Percentiles rank a stretch among this genome's conserved stretches.
Evolutionary conservation across 768 basidiomycete species (phyloP).

Genomic region (Russula abietina): DNA sequence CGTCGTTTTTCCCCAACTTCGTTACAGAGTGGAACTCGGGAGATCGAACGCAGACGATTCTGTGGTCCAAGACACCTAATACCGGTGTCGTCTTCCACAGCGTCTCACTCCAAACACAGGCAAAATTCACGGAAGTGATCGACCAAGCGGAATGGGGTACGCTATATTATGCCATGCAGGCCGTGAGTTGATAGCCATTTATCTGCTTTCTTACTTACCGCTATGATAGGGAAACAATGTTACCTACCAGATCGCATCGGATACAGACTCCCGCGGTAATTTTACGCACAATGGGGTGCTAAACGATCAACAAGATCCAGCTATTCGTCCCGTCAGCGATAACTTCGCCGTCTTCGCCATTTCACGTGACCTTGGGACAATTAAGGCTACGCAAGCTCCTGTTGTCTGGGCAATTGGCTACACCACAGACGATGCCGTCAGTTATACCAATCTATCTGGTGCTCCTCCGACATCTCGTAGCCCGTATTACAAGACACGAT

Average conservation of each 20-base stretch:
- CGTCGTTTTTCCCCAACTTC: neutral
- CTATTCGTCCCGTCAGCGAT: conserved; percentile 20
- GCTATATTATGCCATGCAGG: conserved; percentile 19
- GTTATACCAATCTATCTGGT: conserved; percentile 34
- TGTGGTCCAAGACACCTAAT: conserved; percentile 6
- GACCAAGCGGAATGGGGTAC: conserved; percentile 25
- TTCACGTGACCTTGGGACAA: conserved; percentile 28
- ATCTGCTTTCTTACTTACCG: neutral
- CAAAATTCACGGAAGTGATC: conserved; percentile 15
- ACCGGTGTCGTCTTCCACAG: conserved; percentile 19
- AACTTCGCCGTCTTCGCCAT: conserved; percentile 28
- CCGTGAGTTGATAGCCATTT: conserved; percentile 8
- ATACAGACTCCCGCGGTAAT: conserved; percentile 14
- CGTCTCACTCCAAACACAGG: conserved; percentile 7
- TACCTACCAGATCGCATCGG: conserved; percentile 21
- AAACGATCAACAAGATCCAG: conserved; percentile 10
- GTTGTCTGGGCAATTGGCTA: conserved; percentile 31
- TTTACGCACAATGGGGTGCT: conserved; percentile 25
- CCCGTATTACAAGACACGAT: conserved; percentile 40
- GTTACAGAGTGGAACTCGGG: conserved; percentile 27
- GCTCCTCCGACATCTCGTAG: conserved; percentile 39
- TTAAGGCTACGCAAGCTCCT: conserved; percentile 22
- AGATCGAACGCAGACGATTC: conserved; percentile 7
- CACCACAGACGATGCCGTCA: conserved; percentile 27
- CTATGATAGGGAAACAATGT: conserved; percentile 8